Evolutionary conservation across 108 stramenopile genomes (phyloP), one percentile per base, ranked within the genome.

Genomic region (Nitzschia sp.): DNA sequence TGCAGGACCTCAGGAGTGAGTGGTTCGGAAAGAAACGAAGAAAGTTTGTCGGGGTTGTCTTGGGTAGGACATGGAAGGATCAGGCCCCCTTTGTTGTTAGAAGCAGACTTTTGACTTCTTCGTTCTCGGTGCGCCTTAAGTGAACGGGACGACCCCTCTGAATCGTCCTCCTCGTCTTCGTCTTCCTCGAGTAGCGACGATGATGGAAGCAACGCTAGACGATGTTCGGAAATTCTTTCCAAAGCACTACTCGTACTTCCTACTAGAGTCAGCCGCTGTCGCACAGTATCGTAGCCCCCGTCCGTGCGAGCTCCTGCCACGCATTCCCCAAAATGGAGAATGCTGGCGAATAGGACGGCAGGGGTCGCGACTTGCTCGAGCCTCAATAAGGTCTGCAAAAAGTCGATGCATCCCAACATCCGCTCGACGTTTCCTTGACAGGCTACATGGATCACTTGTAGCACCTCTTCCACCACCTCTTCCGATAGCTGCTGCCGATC

Each of bases 321-420:
- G 47, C 87, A 91, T 64, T 91, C 87, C 28, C 78, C 74, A 66
- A 81, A 91, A 59, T 91, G 90, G 53, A 87, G 61, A 25, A 85
- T 80, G 46, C 83, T 79, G 30, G 90, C 90, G 15, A 88, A 69
- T 11, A 91, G 58, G 0, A 86, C 71, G 45, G 86, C 83, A 33
- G 81, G 69, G 3, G 88, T 82, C 36, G 79, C 64, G 28, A 88
- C 44, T 16, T 58, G 16, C 5, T 50, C 48, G 4, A 50, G 4
- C 19, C 19, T 16, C 17, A 50, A 21, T n/a, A 50, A 22, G 4
- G 48, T 50, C 4, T 16, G 4, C 19, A 50, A 5, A 50, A 21
- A 50, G 19, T 50, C 48, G 16, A 50, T 11, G 19, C 48, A 50
- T 21, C 48, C 48, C 48, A 50, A 21, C 48, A 50, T 50, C 48